Evolutionary conservation across 805 yeast genomes (phyloP).

Genomic region (Isabelozyma pseudorhagii): DNA sequence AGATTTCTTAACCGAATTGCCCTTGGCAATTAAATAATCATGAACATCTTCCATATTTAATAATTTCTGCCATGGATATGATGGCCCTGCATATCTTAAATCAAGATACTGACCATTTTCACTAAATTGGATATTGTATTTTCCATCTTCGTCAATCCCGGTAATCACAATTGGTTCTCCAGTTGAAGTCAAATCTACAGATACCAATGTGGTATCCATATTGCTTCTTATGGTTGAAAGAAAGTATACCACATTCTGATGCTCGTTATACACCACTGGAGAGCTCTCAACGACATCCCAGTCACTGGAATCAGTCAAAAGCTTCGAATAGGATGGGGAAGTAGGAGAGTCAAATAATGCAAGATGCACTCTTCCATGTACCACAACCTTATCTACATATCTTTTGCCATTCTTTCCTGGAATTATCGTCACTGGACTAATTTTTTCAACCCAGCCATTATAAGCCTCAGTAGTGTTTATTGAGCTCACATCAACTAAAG

Average conservation of each 20-base stretch:
- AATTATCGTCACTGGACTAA: slow-evolving; percentile 11
- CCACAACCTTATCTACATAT: slow-evolving; percentile 70
- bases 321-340: slow-evolving; percentile 35
- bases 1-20: not conserved
- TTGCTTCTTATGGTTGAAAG: slow-evolving; percentile 73
- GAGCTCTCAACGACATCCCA: slow-evolving; percentile 81
- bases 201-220: slow-evolving; percentile 76
- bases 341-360: slow-evolving; percentile 71
- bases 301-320: slow-evolving; percentile 55
- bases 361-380: slow-evolving; percentile 61
- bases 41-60: slow-evolving; percentile 35
- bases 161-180: slow-evolving; percentile 46
- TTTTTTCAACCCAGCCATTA: slow-evolving; percentile 62
- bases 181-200: slow-evolving; percentile 46
- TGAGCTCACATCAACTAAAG: slow-evolving; percentile 22
- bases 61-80: slow-evolving; percentile 73
- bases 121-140: slow-evolving; percentile 67
- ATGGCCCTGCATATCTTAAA: slow-evolving; percentile 72
- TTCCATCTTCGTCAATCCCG: slow-evolving; percentile 52
- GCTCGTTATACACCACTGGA: slow-evolving; percentile 51
- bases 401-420: slow-evolving; percentile 31
- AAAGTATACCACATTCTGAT: slow-evolving; percentile 49
- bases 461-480: slow-evolving; percentile 38
- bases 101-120: slow-evolving; percentile 68
- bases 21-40: slow-evolving; percentile 8